A percentile compares a stretch with the other conserved stretches of the same genome.
Evolutionary conservation across 2,329 filamentous ascomycete species (phyloP).

Genomic region (Fusarium longipes): DNA sequence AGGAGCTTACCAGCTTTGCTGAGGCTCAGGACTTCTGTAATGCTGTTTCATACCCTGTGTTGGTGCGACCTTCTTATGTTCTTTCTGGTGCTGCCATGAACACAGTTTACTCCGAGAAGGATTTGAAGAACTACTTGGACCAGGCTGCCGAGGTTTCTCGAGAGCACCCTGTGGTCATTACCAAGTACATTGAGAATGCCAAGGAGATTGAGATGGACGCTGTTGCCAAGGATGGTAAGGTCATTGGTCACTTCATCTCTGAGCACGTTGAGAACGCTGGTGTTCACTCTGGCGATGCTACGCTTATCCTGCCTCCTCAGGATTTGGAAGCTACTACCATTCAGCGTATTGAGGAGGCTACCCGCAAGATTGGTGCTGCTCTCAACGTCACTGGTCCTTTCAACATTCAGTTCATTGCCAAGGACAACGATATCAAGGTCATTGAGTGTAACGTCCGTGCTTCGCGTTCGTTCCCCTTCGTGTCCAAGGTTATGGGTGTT

Average conservation of each 20-base stretch:
- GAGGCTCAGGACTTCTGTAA: constrained; percentile 90
- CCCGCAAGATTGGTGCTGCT: constrained; percentile 91
- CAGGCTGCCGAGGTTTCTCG: constrained; percentile 94
- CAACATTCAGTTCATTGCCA: constrained; percentile 99
- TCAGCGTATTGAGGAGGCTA: constrained; percentile 90
- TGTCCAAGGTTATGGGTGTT: constrained; percentile 98
- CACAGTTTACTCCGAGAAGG: constrained; percentile 96
- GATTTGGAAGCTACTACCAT: constrained; percentile 92
- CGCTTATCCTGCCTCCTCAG: constrained; percentile 92
- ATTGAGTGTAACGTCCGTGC: constrained; percentile 99
- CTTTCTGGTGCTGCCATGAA: constrained; percentile 99
- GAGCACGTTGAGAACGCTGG: constrained; percentile 99
- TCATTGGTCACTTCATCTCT: constrained; percentile 96
- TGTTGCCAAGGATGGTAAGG: constrained; percentile 87
- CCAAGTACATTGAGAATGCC: constrained; percentile 98
- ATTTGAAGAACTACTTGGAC: constrained; percentile 86
- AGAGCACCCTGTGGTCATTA: constrained; percentile 97
- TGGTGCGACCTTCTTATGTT: constrained; percentile 96
- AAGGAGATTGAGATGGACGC: constrained; percentile 99
- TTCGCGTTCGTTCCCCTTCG: constrained; percentile 96
- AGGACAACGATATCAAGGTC: constrained; percentile 99
- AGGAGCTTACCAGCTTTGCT: constrained; percentile 93
- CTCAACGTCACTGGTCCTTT: constrained; percentile 96
- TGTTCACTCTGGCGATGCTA: constrained; percentile 98
- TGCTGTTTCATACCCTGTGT: constrained; percentile 89